phyloP scores from a whole-genome alignment of 257 asterid genomes.

The Scutellaria baicalensis region DNA sequence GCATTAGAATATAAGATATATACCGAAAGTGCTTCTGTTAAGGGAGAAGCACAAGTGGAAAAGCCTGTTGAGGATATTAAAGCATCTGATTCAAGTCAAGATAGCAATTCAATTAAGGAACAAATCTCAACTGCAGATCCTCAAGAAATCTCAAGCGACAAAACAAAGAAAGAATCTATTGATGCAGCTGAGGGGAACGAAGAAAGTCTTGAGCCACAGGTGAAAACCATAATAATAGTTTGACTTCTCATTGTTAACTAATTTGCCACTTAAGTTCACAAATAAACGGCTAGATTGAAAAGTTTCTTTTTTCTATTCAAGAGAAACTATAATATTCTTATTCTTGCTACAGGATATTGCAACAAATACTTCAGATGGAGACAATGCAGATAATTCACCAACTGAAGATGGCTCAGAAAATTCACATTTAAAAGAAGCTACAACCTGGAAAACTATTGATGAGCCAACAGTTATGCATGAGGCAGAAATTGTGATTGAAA shows the following conservation, averaged over 20 bases:
- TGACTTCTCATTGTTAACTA: neutral
- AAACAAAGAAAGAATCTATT: neutral
- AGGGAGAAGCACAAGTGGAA: conserved; percentile 20
- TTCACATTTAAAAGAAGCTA: neutral
- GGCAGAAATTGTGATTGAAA: neutral
- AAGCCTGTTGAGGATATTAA: conserved; percentile 12
- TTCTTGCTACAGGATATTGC: too few relatives aligned
- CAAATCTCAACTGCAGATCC: conserved; percentile 8
- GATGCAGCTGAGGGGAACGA: conserved; percentile 10
- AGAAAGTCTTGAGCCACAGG: conserved; percentile 9
- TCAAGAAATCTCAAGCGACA: conserved; percentile 13
- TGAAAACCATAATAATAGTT: neutral
- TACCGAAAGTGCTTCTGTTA: neutral
- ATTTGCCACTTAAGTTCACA: neutral
- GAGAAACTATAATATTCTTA: too few relatives aligned
- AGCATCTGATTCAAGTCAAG: conserved; percentile 10
- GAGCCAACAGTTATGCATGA: neutral
- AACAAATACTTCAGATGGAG: neutral
- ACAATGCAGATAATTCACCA: neutral
- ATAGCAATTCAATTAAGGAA: neutral
- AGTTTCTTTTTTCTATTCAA: too few relatives aligned
- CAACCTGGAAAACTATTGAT: neutral
- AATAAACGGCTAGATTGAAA: neutral
- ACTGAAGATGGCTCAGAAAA: conserved; percentile 6
- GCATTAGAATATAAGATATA: conserved; percentile 10